A percentile compares a stretch with the other conserved stretches of the same genome.
Evolutionary conservation across 495 filamentous ascomycete species (phyloP).

Genomic region (Lentithecium fluviatile): DNA sequence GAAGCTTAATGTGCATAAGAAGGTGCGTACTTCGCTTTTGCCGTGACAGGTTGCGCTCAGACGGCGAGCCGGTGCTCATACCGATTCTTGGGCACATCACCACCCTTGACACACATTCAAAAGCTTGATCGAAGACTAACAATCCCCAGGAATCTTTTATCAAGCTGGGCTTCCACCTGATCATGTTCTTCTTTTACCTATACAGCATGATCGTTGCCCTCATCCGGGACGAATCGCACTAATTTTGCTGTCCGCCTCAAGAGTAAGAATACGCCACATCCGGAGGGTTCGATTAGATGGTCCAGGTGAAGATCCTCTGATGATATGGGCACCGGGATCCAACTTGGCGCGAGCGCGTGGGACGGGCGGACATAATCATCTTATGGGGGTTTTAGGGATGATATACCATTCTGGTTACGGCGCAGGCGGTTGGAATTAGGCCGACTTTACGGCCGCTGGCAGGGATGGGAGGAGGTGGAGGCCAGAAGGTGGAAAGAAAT

Average conservation of each 20-base stretch:
- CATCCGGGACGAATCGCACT: conserved; percentile 92
- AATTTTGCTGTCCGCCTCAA: conserved; percentile 47
- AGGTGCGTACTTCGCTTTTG: conserved; percentile 56
- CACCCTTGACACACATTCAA: not conserved
- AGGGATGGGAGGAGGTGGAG: not conserved
- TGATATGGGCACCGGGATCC: too few relatives aligned
- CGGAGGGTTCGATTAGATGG: too few relatives aligned
- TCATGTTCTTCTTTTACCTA: conserved; percentile 99
- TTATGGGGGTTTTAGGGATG: too few relatives aligned
- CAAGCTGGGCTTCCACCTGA: conserved; percentile 96
- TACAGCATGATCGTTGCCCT: conserved; percentile 99
- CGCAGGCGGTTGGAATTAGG: too few relatives aligned
- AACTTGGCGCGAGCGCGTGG: too few relatives aligned
- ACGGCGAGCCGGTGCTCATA: not conserved
- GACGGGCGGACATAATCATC: too few relatives aligned
- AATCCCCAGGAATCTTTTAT: conserved; percentile 90
- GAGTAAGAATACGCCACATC: not conserved
- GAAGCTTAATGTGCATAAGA: conserved; percentile 98
- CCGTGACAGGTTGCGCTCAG: too few relatives aligned
- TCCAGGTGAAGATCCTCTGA: too few relatives aligned
- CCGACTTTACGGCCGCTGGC: not conserved
- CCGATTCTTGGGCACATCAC: not conserved
- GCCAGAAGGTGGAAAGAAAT: not conserved
- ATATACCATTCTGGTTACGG: conserved; percentile 1
- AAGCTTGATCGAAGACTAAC: conserved; percentile 14